Percentiles rank a stretch among this genome's conserved stretches.
These are phyloP conservation scores for Pseudogymnoascus sp. DNA, from an alignment of 2,329 filamentous ascomycete species.

Conservation along the genomic window DNA sequence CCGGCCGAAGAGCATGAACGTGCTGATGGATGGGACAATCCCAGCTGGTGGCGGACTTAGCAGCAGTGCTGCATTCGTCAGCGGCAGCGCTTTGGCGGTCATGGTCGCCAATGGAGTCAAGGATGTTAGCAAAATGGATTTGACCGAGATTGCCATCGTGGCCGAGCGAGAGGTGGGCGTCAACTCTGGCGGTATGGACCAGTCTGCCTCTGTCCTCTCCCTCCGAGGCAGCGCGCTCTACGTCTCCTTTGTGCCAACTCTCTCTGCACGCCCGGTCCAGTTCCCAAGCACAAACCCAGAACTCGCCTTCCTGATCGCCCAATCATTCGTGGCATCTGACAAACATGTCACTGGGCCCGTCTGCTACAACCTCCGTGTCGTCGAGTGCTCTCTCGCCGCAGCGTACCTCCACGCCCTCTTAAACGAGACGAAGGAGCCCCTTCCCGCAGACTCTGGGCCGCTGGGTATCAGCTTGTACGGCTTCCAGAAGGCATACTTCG, in stretches of 20 bases:
- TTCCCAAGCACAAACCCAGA: conserved; percentile 78
- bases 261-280: conserved; percentile 68
- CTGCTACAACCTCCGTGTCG: conserved; percentile 94
- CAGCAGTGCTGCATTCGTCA: conserved; percentile 90
- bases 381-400: conserved; percentile 88
- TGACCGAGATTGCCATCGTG: conserved; percentile 89
- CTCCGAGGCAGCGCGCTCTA: conserved; percentile 79
- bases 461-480: conserved; percentile 76
- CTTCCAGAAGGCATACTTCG: conserved; percentile 80
- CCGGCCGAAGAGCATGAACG: conserved; percentile 69
- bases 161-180: conserved; percentile 92
- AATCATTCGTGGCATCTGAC: conserved; percentile 88
- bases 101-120: conserved; percentile 76
- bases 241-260: conserved; percentile 76
- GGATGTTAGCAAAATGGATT: conserved; percentile 78
- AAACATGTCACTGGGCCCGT: conserved; percentile 90
- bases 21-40: conserved; percentile 86
- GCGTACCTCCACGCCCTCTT: conserved; percentile 54
- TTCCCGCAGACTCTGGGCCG: conserved; percentile 73
- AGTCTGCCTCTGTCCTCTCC: conserved; percentile 91
- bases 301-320: conserved; percentile 85
- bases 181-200: conserved; percentile 97
- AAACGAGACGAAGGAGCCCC: conserved; percentile 48
- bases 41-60: conserved; percentile 87
- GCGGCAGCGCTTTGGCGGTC: conserved; percentile 79